Evolutionary conservation across 768 basidiomycete genomes (phyloP), one percentile per base, ranked within the genome.

Genomic region (Trametes sanguinea): DNA sequence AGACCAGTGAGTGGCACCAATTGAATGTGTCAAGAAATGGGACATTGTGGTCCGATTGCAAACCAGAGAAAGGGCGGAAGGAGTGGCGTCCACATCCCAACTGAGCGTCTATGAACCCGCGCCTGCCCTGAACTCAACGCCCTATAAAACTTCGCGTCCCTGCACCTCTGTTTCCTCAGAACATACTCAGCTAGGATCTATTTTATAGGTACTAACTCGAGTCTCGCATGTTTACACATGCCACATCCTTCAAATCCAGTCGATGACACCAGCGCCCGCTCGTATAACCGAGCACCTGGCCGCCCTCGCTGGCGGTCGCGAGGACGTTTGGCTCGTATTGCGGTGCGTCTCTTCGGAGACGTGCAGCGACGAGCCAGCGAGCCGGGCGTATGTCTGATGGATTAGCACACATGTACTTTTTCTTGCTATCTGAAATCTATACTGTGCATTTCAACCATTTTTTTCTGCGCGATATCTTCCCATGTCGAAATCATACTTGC

Each of bases 181-280:
- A 74, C 73, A 76, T 76, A 76, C 75, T 76, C 75, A 72, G 70
- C 71, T 71, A 71, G 63, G 63, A 64, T 64, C 63, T 64, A 64
- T 64, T 60, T 51, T 64, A 64, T 64, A 64, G 57, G 57, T 72
- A 73, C 76, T 75, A 75, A 76, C 76, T 75, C 70, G 75, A 74
- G 76, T 76, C 73, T 76, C 69, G 76, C 75, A 76, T 74, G 73
- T 75, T 76, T 75, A 76, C 69, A 71, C 73, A 73, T 76, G 76
- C 74, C 75, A 69, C 74, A 70, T 74, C 65, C 72, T 71, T 76
- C 70, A 68, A 66, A 69, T 75, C 76, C 73, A 74, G 70, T 72
- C 66, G 75, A 76, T 76, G 75, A 76, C 68, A 59, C 45, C 48
- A 45, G 69, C 74, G 72, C 65, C 68, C 69, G 61, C 73, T 70